Base-by-base conservation (phyloP, 345 rosid species). In the Aquilaria yunnanensis region DNA sequence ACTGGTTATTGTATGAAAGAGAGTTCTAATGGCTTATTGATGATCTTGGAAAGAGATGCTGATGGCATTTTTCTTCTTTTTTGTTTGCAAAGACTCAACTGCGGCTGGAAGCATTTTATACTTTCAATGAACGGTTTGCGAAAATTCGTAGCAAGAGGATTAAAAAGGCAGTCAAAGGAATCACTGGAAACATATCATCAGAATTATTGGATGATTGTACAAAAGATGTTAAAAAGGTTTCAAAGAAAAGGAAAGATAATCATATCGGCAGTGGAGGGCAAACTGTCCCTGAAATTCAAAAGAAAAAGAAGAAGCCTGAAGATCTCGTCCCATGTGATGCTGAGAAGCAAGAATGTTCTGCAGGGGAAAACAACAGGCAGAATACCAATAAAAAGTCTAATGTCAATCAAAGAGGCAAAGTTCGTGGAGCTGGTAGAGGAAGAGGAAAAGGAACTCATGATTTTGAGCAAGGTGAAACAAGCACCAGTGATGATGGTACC, bases 91-190 rank as follows among this genome's bases (percentile, higher is more conserved):
- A 94, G 97, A 94, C 90, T 69, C 99, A 90, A 88, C 85, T 94
- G 68, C 87, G 96, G 32, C 67, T 90, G 70, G 99, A 94, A 78
- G 97, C 97, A 68, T 94, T 90, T 75, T 94, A 94, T 75, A 74
- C 92, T 71, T 94, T 90, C 77, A 94, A 81, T 70, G 97, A 90
- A 77, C 88, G 89, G 76, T 94, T 90, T 78, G 97, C 97, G 4
- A 90, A 94, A 77, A 90, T 94, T 55, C 95, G 95, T 69, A 94
- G 97, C 60, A 86, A 82, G 75, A 85, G 99, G 70, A 94, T 94
- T 23, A 88, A 85, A 56, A 85, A 82, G 59, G 97, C 96, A 59
- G 92, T 94, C 66, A 90, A 81, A 82, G 96, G 95, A 66, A 94
- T 94, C 47, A 81, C 91, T 13, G 83, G 86, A 63, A 75, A 70